A percentile compares a stretch with the other conserved stretches of the same genome.
These are phyloP conservation scores for Pogostemon cablin DNA, from an alignment of 257 asterid species.

Conservation along the genomic window DNA sequence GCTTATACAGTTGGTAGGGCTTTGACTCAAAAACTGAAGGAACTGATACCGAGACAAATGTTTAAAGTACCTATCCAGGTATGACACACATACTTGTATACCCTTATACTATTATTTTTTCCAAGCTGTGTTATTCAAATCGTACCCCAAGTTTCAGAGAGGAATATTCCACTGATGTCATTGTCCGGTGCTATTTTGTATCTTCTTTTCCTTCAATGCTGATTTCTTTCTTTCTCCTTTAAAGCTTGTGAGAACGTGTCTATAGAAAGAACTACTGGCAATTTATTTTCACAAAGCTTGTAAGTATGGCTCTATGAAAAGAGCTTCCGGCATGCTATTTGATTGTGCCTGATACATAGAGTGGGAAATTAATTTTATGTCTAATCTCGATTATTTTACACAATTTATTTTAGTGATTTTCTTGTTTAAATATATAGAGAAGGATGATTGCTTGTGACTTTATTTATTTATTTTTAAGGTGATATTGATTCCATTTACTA, in stretches of 20 bases:
- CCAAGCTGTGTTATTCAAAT: conserved; percentile 4
- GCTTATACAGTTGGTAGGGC: conserved; percentile 98
- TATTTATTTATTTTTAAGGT: too few relatives aligned
- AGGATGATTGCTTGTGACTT: too few relatives aligned
- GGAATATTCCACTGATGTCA: background rate
- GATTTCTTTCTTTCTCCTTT: background rate
- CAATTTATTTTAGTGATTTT: too few relatives aligned
- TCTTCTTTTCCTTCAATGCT: background rate
- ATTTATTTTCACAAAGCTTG: too few relatives aligned
- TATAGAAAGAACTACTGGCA: background rate
- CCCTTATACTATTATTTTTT: conserved; percentile 7
- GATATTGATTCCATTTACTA: too few relatives aligned
- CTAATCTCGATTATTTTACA: too few relatives aligned
- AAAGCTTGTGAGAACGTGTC: background rate
- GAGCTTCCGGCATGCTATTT: too few relatives aligned
- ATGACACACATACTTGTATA: conserved; percentile 22
- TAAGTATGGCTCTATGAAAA: too few relatives aligned
- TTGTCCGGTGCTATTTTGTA: background rate
- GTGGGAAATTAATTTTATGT: too few relatives aligned
- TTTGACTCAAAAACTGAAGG: conserved; percentile 94
- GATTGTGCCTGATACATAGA: too few relatives aligned
- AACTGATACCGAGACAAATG: conserved; percentile 97
- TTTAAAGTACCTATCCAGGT: conserved; percentile 99
- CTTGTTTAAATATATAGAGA: too few relatives aligned
- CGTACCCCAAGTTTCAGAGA: background rate